These are phyloP conservation scores for Trebouxia sp. DNA, from an alignment of 139 green algal genomes.

Conservation along the genomic window DNA sequence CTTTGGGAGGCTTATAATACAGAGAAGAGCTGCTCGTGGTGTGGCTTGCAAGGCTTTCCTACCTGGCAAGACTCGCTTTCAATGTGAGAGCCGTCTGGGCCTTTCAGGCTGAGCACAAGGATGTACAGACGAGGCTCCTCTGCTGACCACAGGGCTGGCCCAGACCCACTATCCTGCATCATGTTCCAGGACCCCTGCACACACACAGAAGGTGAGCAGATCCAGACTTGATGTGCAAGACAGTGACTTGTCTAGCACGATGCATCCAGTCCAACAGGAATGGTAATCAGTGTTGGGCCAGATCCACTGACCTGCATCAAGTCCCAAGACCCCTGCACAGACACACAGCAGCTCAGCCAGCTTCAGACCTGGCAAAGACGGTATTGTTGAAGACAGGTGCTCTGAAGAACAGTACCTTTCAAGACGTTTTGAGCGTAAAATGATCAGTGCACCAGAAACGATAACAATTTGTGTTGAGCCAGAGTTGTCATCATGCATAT, in stretches of 20 bases:
- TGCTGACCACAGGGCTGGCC: constrained; percentile 74
- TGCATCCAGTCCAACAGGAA: neutral
- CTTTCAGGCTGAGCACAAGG: constrained; percentile 71
- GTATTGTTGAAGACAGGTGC: no score
- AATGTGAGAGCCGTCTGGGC: constrained; percentile 34
- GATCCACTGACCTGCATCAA: no score
- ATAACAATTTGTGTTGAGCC: no score
- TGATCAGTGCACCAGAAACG: no score
- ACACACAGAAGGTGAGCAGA: neutral
- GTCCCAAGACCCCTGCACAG: neutral
- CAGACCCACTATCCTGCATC: constrained; percentile 18
- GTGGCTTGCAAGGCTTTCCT: neutral
- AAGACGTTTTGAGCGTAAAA: no score
- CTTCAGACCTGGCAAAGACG: no score
- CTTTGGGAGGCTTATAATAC: no score
- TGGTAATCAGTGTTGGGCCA: neutral
- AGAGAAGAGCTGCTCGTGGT: no score
- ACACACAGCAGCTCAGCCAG: neutral
- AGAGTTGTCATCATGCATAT: no score
- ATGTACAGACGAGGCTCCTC: constrained; percentile 85
- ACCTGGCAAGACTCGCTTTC: constrained; percentile 86
- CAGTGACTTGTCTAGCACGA: no score
- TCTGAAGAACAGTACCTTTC: no score
- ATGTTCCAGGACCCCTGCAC: constrained; percentile 35
- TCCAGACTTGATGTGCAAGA: neutral